phyloP scores from a whole-genome alignment of 2,329 filamentous ascomycete genomes.

The Alternaria infectoria region DNA sequence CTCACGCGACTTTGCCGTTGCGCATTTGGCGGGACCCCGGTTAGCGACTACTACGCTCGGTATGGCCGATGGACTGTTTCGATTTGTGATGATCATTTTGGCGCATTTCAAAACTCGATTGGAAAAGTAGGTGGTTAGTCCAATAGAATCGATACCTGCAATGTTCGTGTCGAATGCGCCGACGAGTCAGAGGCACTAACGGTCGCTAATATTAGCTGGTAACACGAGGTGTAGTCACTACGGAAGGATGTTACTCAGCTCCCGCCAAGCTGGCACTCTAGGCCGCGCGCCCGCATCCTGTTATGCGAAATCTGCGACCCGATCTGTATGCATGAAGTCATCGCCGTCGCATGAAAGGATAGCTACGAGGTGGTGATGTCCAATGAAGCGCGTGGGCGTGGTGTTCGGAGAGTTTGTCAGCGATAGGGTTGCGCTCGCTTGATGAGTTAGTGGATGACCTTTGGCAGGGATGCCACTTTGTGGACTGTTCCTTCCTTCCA shows the following conservation, averaged over 20 bases:
- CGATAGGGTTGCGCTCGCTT: slow-evolving; percentile 26
- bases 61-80: slow-evolving; percentile 4
- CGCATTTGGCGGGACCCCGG: slow-evolving; percentile 9
- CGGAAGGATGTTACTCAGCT: slow-evolving; percentile 41
- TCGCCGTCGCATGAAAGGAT: slow-evolving; percentile 9
- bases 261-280: slow-evolving; percentile 25
- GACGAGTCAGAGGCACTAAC: slow-evolving; percentile 27
- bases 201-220: slow-evolving; percentile 43
- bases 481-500: slow-evolving; percentile 20
- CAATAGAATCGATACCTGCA: slow-evolving; percentile 16
- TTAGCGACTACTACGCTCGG: slow-evolving; percentile 11
- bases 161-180: slow-evolving; percentile 15
- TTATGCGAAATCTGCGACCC: slow-evolving; percentile 13
- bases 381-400: slow-evolving; percentile 19
- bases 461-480: slow-evolving; percentile 15
- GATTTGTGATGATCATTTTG: slow-evolving; percentile 13
- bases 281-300: slow-evolving; percentile 12
- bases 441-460: slow-evolving; percentile 23
- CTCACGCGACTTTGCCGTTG: slow-evolving; percentile 14
- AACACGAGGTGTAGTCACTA: slow-evolving; percentile 32
- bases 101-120: slow-evolving; percentile 18
- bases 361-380: slow-evolving; percentile 23
- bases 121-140: slow-evolving; percentile 9
- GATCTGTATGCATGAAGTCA: slow-evolving; percentile 34
- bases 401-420: slow-evolving; percentile 39